Evolutionary conservation across 345 rosid genomes (phyloP).

Genomic region (Mangifera indica): DNA sequence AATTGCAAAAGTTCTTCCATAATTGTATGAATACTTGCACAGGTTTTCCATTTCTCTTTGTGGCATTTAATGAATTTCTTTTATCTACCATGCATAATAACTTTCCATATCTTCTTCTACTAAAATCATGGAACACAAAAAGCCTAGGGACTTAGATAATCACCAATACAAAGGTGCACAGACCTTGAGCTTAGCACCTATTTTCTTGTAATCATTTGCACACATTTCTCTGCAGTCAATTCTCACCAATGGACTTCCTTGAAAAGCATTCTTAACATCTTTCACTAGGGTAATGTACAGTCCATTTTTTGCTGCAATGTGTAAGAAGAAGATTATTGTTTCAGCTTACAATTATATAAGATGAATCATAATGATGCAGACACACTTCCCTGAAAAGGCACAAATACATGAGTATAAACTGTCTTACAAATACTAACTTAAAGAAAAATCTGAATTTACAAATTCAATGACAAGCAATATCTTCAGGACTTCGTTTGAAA

Average conservation of each 20-base stretch:
- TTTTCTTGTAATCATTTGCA: slow-evolving; percentile 82
- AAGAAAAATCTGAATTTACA: slow-evolving; percentile 5
- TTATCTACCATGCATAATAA: neutral
- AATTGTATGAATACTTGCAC: neutral
- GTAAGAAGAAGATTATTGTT: slow-evolving; percentile 15
- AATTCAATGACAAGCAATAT: slow-evolving; percentile 2
- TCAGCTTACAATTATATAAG: neutral
- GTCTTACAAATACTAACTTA: neutral
- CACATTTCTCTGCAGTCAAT: slow-evolving; percentile 76
- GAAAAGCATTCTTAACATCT: slow-evolving; percentile 86
- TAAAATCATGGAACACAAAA: neutral
- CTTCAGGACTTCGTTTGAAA: neutral
- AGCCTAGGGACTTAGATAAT: neutral
- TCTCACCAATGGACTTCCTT: slow-evolving; percentile 81
- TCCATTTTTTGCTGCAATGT: slow-evolving; percentile 76
- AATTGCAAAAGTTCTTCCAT: neutral
- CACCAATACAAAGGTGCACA: slow-evolving; percentile 5
- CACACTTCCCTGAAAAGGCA: neutral
- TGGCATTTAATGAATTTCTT: neutral
- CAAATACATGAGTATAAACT: neutral
- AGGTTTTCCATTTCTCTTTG: neutral
- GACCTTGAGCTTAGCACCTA: slow-evolving; percentile 96
- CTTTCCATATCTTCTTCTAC: neutral
- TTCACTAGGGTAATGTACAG: slow-evolving; percentile 65
- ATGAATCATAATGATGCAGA: slow-evolving; percentile 3